These are phyloP conservation scores for Fusarium sambucinum DNA, from an alignment of 2,329 filamentous ascomycete genomes.

Conservation along the genomic window DNA sequence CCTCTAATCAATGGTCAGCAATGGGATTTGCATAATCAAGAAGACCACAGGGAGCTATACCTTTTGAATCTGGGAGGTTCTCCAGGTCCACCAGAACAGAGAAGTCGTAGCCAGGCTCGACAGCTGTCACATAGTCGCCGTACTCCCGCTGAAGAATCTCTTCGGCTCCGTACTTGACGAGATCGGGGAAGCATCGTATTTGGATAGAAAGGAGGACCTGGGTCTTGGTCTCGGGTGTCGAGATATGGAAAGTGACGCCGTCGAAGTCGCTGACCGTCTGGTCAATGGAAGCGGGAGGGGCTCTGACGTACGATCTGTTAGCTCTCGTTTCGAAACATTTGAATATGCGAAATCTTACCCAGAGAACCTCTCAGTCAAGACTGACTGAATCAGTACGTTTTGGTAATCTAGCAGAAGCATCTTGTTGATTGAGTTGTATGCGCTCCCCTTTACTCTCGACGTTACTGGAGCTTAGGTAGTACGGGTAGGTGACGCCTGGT, in stretches of 20 bases:
- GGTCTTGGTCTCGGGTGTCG: slow-evolving; percentile 91
- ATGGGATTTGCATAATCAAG: not conserved
- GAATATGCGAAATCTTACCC: slow-evolving; percentile 66
- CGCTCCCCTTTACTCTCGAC: slow-evolving; percentile 47
- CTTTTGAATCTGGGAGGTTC: slow-evolving; percentile 82
- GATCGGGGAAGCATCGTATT: slow-evolving; percentile 93
- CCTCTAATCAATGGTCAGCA: slow-evolving; percentile 66
- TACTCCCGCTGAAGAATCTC: slow-evolving; percentile 95
- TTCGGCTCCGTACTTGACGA: slow-evolving; percentile 93
- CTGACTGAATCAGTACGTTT: slow-evolving; percentile 96
- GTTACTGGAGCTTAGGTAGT: slow-evolving; percentile 51
- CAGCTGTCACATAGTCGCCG: slow-evolving; percentile 86
- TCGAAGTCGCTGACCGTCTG: slow-evolving; percentile 99
- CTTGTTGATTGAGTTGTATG: slow-evolving; percentile 53
- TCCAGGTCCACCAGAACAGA: slow-evolving; percentile 92
- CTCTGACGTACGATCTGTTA: slow-evolving; percentile 68
- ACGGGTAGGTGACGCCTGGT: slow-evolving; percentile 53
- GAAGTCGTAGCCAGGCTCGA: slow-evolving; percentile 96
- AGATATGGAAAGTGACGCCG: slow-evolving; percentile 98
- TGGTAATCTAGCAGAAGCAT: slow-evolving; percentile 99
- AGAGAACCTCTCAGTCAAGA: slow-evolving; percentile 94
- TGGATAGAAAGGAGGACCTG: slow-evolving; percentile 95
- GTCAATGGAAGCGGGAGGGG: slow-evolving; percentile 88
- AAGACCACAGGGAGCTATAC: slow-evolving; percentile 55
- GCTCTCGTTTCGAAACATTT: slow-evolving; percentile 44